Percentiles rank a stretch among this genome's conserved stretches.
phyloP scores from a whole-genome alignment of 2,329 filamentous ascomycete species.

The Daldinia sp. region DNA sequence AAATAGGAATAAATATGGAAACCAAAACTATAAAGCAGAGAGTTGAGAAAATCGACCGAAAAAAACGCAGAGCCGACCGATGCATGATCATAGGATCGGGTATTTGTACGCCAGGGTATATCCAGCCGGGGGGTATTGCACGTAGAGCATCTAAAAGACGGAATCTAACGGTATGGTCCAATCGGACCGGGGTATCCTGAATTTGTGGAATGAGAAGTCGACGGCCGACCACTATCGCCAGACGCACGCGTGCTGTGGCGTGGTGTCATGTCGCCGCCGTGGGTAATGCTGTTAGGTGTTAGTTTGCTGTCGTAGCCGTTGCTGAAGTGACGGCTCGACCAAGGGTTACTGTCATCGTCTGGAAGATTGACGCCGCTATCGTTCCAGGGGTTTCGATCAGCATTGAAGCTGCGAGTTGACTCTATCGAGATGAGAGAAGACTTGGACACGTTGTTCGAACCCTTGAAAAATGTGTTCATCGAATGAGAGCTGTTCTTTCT shows the following conservation, averaged over 20 bases:
- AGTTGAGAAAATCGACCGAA: constrained; percentile 29
- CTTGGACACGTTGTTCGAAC: constrained; percentile 88
- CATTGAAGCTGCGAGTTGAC: constrained; percentile 87
- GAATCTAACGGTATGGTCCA: constrained; percentile 87
- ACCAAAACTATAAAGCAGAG: constrained; percentile 42
- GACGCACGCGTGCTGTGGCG: constrained; percentile 85
- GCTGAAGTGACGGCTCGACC: constrained; percentile 68
- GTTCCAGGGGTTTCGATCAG: constrained; percentile 97
- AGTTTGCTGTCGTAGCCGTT: constrained; percentile 72
- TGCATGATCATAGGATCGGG: constrained; percentile 55
- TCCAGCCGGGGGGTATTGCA: constrained; percentile 68
- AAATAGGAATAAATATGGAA: constrained; percentile 35
- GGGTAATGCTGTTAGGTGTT: constrained; percentile 64
- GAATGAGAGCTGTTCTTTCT: constrained; percentile 94
- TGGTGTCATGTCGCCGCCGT: constrained; percentile 83
- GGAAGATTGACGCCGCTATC: constrained; percentile 94
- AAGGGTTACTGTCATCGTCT: constrained; percentile 79
- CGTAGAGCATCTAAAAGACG: constrained; percentile 57
- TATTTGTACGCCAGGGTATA: constrained; percentile 72
- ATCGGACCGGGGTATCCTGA: constrained; percentile 95
- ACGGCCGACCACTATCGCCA: constrained; percentile 89
- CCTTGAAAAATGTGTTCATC: constrained; percentile 90
- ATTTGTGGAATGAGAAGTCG: constrained; percentile 93
- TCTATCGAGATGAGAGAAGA: constrained; percentile 96
- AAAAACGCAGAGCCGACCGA: constrained; percentile 55